phyloP scores from a whole-genome alignment of 805 yeast species.

The Yamadazyma akitaensis region DNA sequence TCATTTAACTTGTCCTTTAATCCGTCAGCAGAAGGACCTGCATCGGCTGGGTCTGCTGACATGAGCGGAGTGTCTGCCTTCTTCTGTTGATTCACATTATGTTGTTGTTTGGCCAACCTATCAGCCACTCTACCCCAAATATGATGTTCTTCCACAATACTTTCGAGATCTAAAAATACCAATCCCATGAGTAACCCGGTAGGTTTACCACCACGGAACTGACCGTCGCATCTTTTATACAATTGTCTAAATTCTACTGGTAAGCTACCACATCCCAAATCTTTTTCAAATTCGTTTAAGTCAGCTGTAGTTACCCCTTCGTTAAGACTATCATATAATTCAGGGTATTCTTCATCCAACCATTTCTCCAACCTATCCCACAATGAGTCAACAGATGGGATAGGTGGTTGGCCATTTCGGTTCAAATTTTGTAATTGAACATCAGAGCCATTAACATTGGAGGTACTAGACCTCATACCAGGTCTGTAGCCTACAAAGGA shows the following conservation, averaged over 20 bases:
- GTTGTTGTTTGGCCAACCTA: constrained; percentile 37
- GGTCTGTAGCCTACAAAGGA: constrained; percentile 33
- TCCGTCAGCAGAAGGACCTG: constrained; percentile 17
- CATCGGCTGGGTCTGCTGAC: constrained; percentile 8
- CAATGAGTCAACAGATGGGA: constrained; percentile 43
- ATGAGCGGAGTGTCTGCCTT: constrained; percentile 3
- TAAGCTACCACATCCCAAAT: constrained; percentile 40
- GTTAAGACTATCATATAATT: constrained; percentile 41
- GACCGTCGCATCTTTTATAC: constrained; percentile 46
- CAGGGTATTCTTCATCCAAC: constrained; percentile 46
- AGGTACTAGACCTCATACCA: constrained; percentile 41
- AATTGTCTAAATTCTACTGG: constrained; percentile 44
- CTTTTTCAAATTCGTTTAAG: constrained; percentile 45
- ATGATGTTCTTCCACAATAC: constrained; percentile 38
- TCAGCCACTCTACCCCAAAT: constrained; percentile 43
- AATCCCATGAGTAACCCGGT: constrained; percentile 45
- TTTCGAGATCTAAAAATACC: constrained; percentile 40
- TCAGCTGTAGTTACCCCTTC: constrained; percentile 44
- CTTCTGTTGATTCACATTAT: constrained; percentile 25
- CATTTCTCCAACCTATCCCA: constrained; percentile 43
- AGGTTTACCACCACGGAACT: constrained; percentile 43
- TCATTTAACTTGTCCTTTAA: constrained; percentile 11
- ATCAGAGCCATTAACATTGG: constrained; percentile 37
- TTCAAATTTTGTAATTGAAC: constrained; percentile 44
- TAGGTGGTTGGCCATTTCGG: constrained; percentile 48